Evolutionary conservation across 148 eudicot species (phyloP), one percentile per base, ranked within the genome.

Genomic region (Rhododendron ferrugineum): DNA sequence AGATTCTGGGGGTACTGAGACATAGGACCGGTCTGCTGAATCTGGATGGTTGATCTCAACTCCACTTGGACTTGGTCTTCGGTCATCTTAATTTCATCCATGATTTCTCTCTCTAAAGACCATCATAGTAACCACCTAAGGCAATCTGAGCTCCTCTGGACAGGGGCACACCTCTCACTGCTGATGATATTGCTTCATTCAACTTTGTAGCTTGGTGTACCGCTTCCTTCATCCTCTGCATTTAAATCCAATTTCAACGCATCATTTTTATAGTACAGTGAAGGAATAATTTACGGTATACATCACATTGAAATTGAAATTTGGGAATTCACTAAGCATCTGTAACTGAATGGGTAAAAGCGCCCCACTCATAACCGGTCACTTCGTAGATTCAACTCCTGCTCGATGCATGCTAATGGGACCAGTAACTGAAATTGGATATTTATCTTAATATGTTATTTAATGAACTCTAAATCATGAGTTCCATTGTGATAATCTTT

Each of bases 131-230:
- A 40, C 98, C 98, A 10, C 96, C 98, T 85, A 89, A 42, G 23
- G 96, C 92, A 40, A 94, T 86, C 20, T 91, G 96, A 85, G 98
- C 98, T 86, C 93, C 98, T 86, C 93, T 92, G 75, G 89, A 84
- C n/a, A 93, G 23, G 11, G 96, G 91, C 83, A 91, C 92, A 42
- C 98, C 98, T 90, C 93, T 91, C 42, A 81, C 89, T 47, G 89
- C 90, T 66, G 95, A 89, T 52, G 95, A 89, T 8, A 96, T 96
- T 66, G 94, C 98, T 70, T 92, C 98, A 58, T 94, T 96, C 88
- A 93, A 64, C 81, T 79, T 92, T 11, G 83, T 89, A 40, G 96
- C 94, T 30, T 83, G 94, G 11, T 86, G 89, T 56, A 90, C 91
- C 83, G 91, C 93, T 87, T 93, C 90, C 91, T 93, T 91, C 22